These are phyloP conservation scores for Mycena indigotica DNA, from an alignment of 768 basidiomycete genomes.

Conservation along the genomic window DNA sequence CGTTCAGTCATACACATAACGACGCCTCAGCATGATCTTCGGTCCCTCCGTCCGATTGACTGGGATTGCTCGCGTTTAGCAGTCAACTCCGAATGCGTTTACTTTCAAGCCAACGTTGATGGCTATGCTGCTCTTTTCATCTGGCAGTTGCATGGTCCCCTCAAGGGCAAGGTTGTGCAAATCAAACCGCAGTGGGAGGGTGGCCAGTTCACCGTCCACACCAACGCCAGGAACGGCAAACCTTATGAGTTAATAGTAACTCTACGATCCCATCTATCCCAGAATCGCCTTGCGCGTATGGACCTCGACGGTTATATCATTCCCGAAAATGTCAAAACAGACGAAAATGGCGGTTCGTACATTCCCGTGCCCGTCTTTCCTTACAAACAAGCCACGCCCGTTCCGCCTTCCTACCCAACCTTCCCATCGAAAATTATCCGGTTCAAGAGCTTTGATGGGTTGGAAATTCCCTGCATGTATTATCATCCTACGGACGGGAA, in stretches of 20 bases:
- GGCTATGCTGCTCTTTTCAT: slow-evolving; percentile 37
- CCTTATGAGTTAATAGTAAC: slow-evolving; percentile 35
- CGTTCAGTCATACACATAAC: slow-evolving; percentile 39
- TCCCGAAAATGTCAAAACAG: slow-evolving; percentile 17
- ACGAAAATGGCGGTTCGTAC: slow-evolving; percentile 29
- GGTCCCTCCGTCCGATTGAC: slow-evolving; percentile 36
- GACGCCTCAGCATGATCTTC: slow-evolving; percentile 33
- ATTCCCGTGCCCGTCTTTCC: slow-evolving; percentile 30
- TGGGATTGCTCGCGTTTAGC: slow-evolving; percentile 34
- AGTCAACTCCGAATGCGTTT: slow-evolving; percentile 30
- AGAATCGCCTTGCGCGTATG: slow-evolving; percentile 33
- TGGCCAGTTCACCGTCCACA: slow-evolving; percentile 31
- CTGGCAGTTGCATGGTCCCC: slow-evolving; percentile 32
- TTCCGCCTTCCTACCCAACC: slow-evolving; percentile 28
- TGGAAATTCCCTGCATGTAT: slow-evolving; percentile 44
- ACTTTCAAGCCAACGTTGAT: slow-evolving; percentile 42
- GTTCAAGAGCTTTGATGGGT: slow-evolving; percentile 44
- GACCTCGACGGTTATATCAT: slow-evolving; percentile 29
- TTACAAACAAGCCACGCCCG: slow-evolving; percentile 37
- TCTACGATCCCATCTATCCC: slow-evolving; percentile 35
- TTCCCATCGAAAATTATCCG: slow-evolving; percentile 35
- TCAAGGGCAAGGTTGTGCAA: slow-evolving; percentile 34
- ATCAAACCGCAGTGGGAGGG: slow-evolving; percentile 33
- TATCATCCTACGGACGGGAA: slow-evolving; percentile 38
- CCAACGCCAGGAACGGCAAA: slow-evolving; percentile 36